A percentile compares a stretch with the other conserved stretches of the same genome.
Conservation (phyloP, 164 flowering plant genomes). For the Santalum album region DNA sequence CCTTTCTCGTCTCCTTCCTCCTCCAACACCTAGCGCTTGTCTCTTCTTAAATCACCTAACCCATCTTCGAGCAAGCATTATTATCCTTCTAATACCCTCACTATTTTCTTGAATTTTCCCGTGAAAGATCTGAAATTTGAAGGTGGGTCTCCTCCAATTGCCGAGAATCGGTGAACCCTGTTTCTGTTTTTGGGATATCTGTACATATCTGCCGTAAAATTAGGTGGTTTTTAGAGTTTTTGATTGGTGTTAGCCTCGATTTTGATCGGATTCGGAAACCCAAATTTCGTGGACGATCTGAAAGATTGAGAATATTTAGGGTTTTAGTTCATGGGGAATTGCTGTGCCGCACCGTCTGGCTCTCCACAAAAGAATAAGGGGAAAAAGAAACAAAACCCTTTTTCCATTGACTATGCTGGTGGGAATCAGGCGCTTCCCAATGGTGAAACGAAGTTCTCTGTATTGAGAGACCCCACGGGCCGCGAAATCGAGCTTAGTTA, state of each 20-base stretch:
- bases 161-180: neutral
- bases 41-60: neutral
- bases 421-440: neutral
- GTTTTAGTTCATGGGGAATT: slow-evolving; percentile 39
- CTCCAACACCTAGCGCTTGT: neutral
- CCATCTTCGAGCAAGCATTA: neutral
- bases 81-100: neutral
- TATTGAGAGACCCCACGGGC: slow-evolving; percentile 22
- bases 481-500: slow-evolving; percentile 18
- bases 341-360: slow-evolving; percentile 33
- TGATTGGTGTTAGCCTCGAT: neutral
- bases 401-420: slow-evolving; percentile 13
- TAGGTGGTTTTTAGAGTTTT: too few relatives aligned
- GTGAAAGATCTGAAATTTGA: neutral
- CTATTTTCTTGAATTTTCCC: neutral
- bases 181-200: neutral
- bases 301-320: neutral
- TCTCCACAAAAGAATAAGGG: slow-evolving; percentile 9
- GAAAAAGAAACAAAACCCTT: slow-evolving; percentile 39
- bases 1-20: neutral
- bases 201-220: too few relatives aligned
- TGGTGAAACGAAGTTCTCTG: slow-evolving; percentile 16
- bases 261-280: too few relatives aligned
- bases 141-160: neutral
- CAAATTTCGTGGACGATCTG: neutral